Conservation (phyloP, 2,329 filamentous ascomycete species). For the Aspergillus carbonarius region DNA sequence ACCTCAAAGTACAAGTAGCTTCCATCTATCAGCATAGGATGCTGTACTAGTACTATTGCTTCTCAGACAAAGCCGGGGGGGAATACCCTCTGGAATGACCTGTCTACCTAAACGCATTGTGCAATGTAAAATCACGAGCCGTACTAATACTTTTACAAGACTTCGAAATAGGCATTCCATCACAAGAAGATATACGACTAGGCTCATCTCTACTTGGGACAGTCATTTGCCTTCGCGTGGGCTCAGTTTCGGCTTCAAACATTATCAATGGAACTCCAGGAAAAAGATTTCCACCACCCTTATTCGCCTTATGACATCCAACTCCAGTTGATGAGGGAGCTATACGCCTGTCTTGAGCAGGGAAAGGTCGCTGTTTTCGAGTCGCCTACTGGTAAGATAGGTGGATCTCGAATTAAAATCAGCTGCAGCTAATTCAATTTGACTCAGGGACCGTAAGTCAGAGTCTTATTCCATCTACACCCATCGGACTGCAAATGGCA, state of each 20-base stretch:
- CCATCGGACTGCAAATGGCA: too few species aligned
- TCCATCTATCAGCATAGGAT: background rate
- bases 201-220: background rate
- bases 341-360: slow-evolving; percentile 75
- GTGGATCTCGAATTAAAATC: background rate
- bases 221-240: background rate
- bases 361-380: slow-evolving; percentile 86
- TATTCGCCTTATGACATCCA: slow-evolving; percentile 87
- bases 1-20: background rate
- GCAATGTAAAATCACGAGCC: background rate
- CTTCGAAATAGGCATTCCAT: background rate
- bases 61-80: background rate
- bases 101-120: background rate
- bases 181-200: background rate
- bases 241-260: background rate
- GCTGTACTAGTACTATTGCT: background rate
- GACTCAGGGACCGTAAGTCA: slow-evolving; percentile 43
- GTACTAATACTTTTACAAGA: background rate
- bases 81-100: background rate
- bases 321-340: slow-evolving; percentile 77
- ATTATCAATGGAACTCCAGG: slow-evolving; percentile 32
- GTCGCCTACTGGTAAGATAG: slow-evolving; percentile 75
- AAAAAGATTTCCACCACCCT: slow-evolving; percentile 75
- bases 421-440: slow-evolving; percentile 17
- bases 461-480: background rate